phyloP scores from a whole-genome alignment of 208 protist species.

The Leishmania tropica region DNA sequence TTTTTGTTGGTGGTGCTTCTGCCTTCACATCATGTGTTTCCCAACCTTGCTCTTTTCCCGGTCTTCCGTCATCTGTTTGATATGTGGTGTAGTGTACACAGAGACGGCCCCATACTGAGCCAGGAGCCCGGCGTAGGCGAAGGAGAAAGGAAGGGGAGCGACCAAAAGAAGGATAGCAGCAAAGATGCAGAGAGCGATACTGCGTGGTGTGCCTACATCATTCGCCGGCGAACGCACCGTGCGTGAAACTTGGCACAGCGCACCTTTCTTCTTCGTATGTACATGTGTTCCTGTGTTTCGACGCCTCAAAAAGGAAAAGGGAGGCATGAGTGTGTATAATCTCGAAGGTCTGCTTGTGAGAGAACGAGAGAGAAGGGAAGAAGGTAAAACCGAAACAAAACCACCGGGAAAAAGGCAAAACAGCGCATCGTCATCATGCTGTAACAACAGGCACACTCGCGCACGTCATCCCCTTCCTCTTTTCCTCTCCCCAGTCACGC shows the following conservation, averaged over 20 bases:
- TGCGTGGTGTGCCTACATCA: neutral
- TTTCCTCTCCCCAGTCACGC: neutral
- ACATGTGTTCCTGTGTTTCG: neutral
- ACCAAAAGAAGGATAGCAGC: neutral
- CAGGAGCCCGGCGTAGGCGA: neutral
- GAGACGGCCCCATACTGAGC: neutral
- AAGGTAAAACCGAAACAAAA: neutral
- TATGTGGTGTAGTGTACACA: neutral
- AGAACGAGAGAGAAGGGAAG: neutral
- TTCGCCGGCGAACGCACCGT: neutral
- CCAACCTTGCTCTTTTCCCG: neutral
- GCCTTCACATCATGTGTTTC: neutral
- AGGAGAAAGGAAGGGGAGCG: neutral
- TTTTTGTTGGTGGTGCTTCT: neutral
- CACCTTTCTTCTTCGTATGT: neutral
- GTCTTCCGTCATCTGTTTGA: neutral
- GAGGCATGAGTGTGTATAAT: neutral
- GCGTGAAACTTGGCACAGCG: neutral
- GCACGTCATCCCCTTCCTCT: neutral
- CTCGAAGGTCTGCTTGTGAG: neutral
- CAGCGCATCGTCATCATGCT: neutral
- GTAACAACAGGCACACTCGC: neutral
- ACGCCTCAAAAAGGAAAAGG: constrained; percentile 11
- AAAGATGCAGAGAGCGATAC: neutral
- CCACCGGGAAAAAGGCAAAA: neutral